Evolutionary conservation across 2,329 filamentous ascomycete genomes (phyloP).

Genomic region (Epichloe sp.): DNA sequence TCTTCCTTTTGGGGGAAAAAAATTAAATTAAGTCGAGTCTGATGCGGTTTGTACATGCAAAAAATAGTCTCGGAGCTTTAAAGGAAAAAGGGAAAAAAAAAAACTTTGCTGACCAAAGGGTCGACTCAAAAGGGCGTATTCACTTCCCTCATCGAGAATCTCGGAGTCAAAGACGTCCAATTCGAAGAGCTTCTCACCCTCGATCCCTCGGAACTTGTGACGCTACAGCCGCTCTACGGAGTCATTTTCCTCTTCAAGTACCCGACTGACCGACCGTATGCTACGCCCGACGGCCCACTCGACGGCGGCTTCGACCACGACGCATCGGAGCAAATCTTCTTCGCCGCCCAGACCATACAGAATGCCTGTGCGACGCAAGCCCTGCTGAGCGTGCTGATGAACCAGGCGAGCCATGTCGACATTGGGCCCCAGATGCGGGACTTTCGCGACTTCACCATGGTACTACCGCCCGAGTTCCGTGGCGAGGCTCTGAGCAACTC

Average conservation of each 20-base stretch:
- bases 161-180: slow-evolving; percentile 87
- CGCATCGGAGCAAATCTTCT: slow-evolving; percentile 71
- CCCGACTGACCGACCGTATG: slow-evolving; percentile 55
- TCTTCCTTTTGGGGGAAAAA: neutral
- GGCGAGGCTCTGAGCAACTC: slow-evolving; percentile 49
- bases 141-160: slow-evolving; percentile 82
- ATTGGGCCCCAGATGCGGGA: slow-evolving; percentile 58
- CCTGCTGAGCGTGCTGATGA: slow-evolving; percentile 79
- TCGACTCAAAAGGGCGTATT: slow-evolving; percentile 59
- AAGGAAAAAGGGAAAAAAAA: neutral
- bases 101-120: neutral
- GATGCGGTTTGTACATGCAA: slow-evolving; percentile 58
- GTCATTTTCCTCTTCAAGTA: slow-evolving; percentile 99
- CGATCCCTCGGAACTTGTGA: slow-evolving; percentile 58
- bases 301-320: slow-evolving; percentile 72
- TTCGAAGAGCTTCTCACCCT: slow-evolving; percentile 93
- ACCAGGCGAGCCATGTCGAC: slow-evolving; percentile 59
- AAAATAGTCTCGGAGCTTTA: neutral
- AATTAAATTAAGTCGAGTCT: slow-evolving; percentile 56
- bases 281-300: slow-evolving; percentile 47
- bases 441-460: slow-evolving; percentile 81
- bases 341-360: slow-evolving; percentile 93
- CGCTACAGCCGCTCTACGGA: slow-evolving; percentile 72
- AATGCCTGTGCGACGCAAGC: slow-evolving; percentile 97
- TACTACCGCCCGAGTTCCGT: slow-evolving; percentile 61